Conservation (phyloP, 2,329 filamentous ascomycete genomes). For the Monilinia vaccinii-corymbosi region DNA sequence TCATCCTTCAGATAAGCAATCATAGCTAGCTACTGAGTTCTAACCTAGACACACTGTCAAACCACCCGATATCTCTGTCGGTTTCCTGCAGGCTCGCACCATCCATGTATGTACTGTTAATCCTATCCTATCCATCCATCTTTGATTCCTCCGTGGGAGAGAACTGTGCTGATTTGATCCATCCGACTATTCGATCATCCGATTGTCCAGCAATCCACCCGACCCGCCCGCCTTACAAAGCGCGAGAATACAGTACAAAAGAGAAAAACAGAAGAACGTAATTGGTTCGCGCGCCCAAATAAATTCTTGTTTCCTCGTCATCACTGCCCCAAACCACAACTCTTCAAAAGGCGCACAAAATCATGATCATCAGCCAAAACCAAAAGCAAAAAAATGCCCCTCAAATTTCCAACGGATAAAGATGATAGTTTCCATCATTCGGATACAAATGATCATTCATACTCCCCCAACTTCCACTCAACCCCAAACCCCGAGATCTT, state of each 20-base stretch:
- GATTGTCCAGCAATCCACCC: too few relatives aligned
- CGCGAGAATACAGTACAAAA: background rate
- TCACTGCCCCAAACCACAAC: background rate
- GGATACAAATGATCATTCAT: conserved; percentile 5
- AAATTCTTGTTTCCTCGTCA: background rate
- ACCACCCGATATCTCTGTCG: background rate
- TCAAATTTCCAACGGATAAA: conserved; percentile 8
- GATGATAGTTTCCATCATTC: conserved; percentile 25
- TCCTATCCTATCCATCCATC: background rate
- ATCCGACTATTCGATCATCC: too few relatives aligned
- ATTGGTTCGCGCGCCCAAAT: background rate
- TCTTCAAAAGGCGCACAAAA: background rate
- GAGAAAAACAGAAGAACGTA: background rate
- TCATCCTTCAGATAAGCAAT: background rate
- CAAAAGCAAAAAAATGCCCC: background rate
- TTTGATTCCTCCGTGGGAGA: background rate
- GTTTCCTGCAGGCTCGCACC: conserved; percentile 3
- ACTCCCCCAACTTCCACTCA: background rate
- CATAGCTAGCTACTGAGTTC: background rate
- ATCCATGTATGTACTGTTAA: background rate
- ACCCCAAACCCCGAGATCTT: background rate
- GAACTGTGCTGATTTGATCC: background rate
- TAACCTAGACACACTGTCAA: background rate
- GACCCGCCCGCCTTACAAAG: background rate
- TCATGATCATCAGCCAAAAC: too few relatives aligned